Conservation (phyloP, 192 early-diverging fungal species). For the Entomortierella chlamydospora region DNA sequence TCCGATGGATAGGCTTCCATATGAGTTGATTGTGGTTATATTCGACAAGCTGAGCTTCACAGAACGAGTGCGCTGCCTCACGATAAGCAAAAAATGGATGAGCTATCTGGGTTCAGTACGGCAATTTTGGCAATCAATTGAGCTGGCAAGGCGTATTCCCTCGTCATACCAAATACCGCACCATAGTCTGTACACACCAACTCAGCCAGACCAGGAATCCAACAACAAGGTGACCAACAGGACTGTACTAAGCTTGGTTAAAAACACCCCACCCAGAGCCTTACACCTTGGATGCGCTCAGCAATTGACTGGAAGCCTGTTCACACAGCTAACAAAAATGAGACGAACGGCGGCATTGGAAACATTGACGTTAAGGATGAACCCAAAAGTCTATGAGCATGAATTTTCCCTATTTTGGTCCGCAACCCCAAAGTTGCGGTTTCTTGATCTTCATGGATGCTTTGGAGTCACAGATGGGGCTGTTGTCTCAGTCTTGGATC, state of each 20-base stretch:
- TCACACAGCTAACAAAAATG: constrained; percentile 22
- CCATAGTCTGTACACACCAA: constrained; percentile 18
- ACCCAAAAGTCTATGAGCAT: constrained; percentile 30
- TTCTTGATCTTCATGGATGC: constrained; percentile 27
- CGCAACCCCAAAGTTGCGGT: constrained; percentile 24
- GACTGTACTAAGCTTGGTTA: constrained; percentile 26
- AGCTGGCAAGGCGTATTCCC: constrained; percentile 17
- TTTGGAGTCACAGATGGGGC: constrained; percentile 16
- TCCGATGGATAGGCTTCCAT: constrained; percentile 40
- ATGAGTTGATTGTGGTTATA: constrained; percentile 29
- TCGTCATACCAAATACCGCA: background rate
- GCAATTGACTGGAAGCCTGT: constrained; percentile 12
- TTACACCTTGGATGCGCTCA: constrained; percentile 26
- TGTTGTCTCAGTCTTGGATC: constrained; percentile 14
- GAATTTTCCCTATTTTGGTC: constrained; percentile 41
- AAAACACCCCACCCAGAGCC: constrained; percentile 22
- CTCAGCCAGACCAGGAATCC: constrained; percentile 4
- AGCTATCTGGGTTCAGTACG: constrained; percentile 22
- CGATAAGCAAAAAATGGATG: constrained; percentile 46
- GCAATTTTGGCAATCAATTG: constrained; percentile 39
- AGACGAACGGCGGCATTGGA: constrained; percentile 26
- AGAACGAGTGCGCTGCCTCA: constrained; percentile 27
- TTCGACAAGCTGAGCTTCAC: constrained; percentile 33
- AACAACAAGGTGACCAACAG: constrained; percentile 46
- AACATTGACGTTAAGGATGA: constrained; percentile 17